Base-by-base conservation (phyloP, 805 yeast genomes). In the Wickerhamomyces sydowiorum region DNA sequence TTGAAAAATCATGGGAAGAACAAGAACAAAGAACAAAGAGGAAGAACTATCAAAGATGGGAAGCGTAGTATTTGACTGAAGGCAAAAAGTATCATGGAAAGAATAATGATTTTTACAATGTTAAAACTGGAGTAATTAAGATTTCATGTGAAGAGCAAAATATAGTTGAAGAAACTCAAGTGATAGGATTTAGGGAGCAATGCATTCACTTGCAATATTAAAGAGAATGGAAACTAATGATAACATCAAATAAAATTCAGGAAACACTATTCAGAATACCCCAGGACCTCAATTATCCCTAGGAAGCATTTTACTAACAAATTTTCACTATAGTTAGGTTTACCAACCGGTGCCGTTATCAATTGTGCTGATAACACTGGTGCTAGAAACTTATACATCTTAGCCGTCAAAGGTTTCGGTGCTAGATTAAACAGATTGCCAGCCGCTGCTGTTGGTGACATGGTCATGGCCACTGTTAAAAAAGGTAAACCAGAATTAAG, bases 401-500 rank as follows among this genome's bases (percentile, higher is more conserved):
- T 93, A 69, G 91, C 99, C 78, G 99, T 93, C 70, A 93, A 91
- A 81, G 98, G 98, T 69, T 73, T 79, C 70, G 99, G 99, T 83
- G 97, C 99, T 63, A 90, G 98, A 85, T 85, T 93, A 72, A 95
- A 91, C 91, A 93, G 99, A 84, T 85, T 93, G 66, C 99, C 99
- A 73, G 99, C 99, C 68, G 99, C 98, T 64, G 89, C 98, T 66
- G 91, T 93, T 64, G 99, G 99, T 82, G 99, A 95, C 77, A 88
- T 88, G 96, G 96, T 87, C 68, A 87, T 87, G 91, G 86, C 99
- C 66, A 93, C 99, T 65, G 99, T 93, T 73, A 93, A 93, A 88
- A 93, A 95, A 80, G 99, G 99, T 86, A 93, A 93, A 89, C 99
- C 99, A 73, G 99, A 93, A 79, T 88, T 93, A 73, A 90, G 99